A percentile compares a stretch with the other conserved stretches of the same genome.
Conservation (phyloP, 192 early-diverging fungal genomes). For the Umbelopsis sp. region DNA sequence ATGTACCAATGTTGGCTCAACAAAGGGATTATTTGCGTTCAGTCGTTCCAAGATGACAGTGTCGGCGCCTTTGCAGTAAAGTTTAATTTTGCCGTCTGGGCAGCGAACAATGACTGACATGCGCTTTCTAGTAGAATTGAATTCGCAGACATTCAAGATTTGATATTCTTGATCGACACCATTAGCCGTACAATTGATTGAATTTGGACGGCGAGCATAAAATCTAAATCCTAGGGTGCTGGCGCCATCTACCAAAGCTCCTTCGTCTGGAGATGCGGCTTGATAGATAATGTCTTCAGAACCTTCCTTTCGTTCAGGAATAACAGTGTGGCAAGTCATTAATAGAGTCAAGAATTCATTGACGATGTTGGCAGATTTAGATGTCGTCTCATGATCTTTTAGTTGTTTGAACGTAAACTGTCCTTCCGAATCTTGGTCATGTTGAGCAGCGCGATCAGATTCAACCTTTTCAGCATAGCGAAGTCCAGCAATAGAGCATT, state of each 20-base stretch:
- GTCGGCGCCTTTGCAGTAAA: constrained; percentile 98
- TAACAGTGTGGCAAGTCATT: constrained; percentile 97
- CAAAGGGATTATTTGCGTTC: constrained; percentile 69
- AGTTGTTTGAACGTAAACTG: constrained; percentile 68
- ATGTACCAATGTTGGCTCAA: constrained; percentile 71
- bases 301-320: constrained; percentile 77
- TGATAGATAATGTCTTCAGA: constrained; percentile 84
- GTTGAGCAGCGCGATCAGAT: constrained; percentile 84
- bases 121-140: constrained; percentile 98
- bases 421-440: constrained; percentile 69
- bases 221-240: constrained; percentile 65
- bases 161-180: constrained; percentile 72
- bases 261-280: constrained; percentile 97
- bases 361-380: constrained; percentile 67
- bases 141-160: constrained; percentile 96
- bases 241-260: constrained; percentile 87
- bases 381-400: constrained; percentile 57
- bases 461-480: constrained; percentile 90
- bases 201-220: constrained; percentile 64
- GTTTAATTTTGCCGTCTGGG: constrained; percentile 82
- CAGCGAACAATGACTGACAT: constrained; percentile 93
- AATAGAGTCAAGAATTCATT: constrained; percentile 90
- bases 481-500: constrained; percentile 90
- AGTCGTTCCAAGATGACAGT: constrained; percentile 95
- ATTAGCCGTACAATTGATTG: constrained; percentile 53